Conservation (phyloP, 1,139 yeast species). For the Taphrina communis region DNA sequence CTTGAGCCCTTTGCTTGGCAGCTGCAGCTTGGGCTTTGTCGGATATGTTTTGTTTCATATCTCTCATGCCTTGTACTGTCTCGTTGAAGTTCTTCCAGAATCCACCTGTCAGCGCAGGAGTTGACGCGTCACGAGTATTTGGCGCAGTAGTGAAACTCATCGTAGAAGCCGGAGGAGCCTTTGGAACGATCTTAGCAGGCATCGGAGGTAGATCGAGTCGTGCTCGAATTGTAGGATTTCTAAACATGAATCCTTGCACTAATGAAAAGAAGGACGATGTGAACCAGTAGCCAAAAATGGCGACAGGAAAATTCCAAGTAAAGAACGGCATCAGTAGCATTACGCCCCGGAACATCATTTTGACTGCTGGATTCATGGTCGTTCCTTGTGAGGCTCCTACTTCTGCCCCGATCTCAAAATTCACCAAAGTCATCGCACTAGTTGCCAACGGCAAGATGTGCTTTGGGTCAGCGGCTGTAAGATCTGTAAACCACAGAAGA, state of each 20-base stretch:
- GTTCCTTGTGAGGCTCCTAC: slow-evolving; percentile 61
- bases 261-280: slow-evolving; percentile 41
- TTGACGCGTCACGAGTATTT: not conserved
- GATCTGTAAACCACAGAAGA: slow-evolving; percentile 77
- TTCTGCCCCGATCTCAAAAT: slow-evolving; percentile 63
- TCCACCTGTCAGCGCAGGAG: slow-evolving; percentile 29
- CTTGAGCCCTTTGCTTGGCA: slow-evolving; percentile 68
- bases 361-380: slow-evolving; percentile 37
- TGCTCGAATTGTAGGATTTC: slow-evolving; percentile 33
- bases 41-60: slow-evolving; percentile 36
- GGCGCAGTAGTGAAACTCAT: not conserved
- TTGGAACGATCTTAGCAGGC: slow-evolving; percentile 19
- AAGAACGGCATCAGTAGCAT: slow-evolving; percentile 38
- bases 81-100: slow-evolving; percentile 40
- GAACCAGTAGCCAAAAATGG: slow-evolving; percentile 44
- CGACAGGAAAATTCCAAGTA: slow-evolving; percentile 40
- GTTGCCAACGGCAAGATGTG: slow-evolving; percentile 84
- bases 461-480: slow-evolving; percentile 87
- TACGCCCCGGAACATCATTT: slow-evolving; percentile 31
- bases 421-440: slow-evolving; percentile 62
- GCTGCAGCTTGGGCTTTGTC: slow-evolving; percentile 63
- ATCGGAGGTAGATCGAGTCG: slow-evolving; percentile 37
- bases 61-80: slow-evolving; percentile 38
- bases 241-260: slow-evolving; percentile 41
- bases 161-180: slow-evolving; percentile 12